A percentile compares a stretch with the other conserved stretches of the same genome.
Conservation (phyloP, 768 basidiomycete species). For the Sarcomyxa edulis region DNA sequence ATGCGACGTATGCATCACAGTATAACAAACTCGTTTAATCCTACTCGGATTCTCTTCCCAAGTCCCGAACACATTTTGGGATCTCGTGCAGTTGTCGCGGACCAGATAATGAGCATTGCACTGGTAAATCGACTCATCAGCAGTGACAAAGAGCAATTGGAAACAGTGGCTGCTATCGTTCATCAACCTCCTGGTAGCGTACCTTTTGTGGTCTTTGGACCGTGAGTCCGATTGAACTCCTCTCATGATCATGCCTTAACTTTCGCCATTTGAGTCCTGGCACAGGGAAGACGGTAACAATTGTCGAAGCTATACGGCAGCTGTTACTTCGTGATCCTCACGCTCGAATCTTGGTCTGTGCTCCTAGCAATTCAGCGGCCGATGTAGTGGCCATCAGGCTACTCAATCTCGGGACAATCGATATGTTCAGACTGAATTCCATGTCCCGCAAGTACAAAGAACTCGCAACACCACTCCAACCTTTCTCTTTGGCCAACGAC, state of each 20-base stretch:
- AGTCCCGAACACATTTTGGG: slow-evolving; percentile 17
- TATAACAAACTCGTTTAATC: slow-evolving; percentile 30
- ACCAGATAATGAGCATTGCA: slow-evolving; percentile 15
- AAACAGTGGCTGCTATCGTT: slow-evolving; percentile 45
- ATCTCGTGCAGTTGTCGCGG: slow-evolving; percentile 11
- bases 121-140: slow-evolving; percentile 28
- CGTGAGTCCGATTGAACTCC: slow-evolving; percentile 33
- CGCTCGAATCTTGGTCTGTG: slow-evolving; percentile 53
- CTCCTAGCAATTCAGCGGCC: slow-evolving; percentile 65
- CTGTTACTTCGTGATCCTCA: slow-evolving; percentile 34
- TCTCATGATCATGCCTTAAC: neutral
- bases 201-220: slow-evolving; percentile 60
- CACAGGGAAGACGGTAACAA: slow-evolving; percentile 65
- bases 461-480: slow-evolving; percentile 30
- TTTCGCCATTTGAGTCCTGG: slow-evolving; percentile 35
- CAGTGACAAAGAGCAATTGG: slow-evolving; percentile 41
- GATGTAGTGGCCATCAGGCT: slow-evolving; percentile 51
- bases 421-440: slow-evolving; percentile 53
- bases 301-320: slow-evolving; percentile 60
- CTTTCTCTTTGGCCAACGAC: slow-evolving; percentile 33
- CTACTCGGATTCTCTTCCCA: slow-evolving; percentile 45
- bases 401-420: slow-evolving; percentile 20
- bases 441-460: slow-evolving; percentile 32
- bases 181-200: slow-evolving; percentile 38
- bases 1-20: slow-evolving; percentile 54